Evolutionary conservation across 305 asterid genomes (phyloP).

Genomic region (Plantago lanceolata): DNA sequence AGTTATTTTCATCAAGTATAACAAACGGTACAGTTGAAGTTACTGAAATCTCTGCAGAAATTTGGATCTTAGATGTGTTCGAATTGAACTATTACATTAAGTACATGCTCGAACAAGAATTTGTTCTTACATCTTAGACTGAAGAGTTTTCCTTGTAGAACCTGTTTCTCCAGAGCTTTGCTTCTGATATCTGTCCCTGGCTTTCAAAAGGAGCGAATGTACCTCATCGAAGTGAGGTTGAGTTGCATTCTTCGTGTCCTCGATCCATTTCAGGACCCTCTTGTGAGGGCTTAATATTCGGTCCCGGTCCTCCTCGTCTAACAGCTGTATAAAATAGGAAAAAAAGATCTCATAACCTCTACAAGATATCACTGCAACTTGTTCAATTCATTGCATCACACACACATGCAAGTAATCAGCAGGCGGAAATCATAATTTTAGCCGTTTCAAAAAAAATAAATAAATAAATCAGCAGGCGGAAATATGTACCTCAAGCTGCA

Average conservation of each 20-base stretch:
- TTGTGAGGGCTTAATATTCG: slow-evolving; percentile 47
- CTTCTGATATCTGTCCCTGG: slow-evolving; percentile 40
- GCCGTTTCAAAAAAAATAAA: too few relatives aligned
- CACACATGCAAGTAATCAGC: slow-evolving; percentile 2
- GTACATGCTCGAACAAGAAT: too few relatives aligned
- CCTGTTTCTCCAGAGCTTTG: slow-evolving; percentile 26
- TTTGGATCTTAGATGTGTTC: too few relatives aligned
- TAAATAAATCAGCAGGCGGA: too few relatives aligned
- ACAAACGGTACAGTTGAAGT: too few relatives aligned
- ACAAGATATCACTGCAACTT: background rate
- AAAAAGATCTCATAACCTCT: background rate
- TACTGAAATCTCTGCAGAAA: too few relatives aligned
- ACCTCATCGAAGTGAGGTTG: slow-evolving; percentile 58
- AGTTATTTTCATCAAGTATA: too few relatives aligned
- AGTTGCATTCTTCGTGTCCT: slow-evolving; percentile 46
- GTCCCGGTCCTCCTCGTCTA: slow-evolving; percentile 52
- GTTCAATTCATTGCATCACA: background rate
- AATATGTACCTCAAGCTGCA: slow-evolving; percentile 94
- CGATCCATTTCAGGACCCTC: slow-evolving; percentile 59
- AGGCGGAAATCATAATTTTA: background rate
- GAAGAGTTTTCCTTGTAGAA: slow-evolving; percentile 19
- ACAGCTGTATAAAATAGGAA: slow-evolving; percentile 29
- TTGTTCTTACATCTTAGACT: slow-evolving; percentile 39
- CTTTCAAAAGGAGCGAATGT: slow-evolving; percentile 42
- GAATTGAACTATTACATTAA: too few relatives aligned